Percentiles rank a stretch among this genome's conserved stretches.
phyloP scores from a whole-genome alignment of 768 basidiomycete genomes.

The Lactarius pseudohatsudake region DNA sequence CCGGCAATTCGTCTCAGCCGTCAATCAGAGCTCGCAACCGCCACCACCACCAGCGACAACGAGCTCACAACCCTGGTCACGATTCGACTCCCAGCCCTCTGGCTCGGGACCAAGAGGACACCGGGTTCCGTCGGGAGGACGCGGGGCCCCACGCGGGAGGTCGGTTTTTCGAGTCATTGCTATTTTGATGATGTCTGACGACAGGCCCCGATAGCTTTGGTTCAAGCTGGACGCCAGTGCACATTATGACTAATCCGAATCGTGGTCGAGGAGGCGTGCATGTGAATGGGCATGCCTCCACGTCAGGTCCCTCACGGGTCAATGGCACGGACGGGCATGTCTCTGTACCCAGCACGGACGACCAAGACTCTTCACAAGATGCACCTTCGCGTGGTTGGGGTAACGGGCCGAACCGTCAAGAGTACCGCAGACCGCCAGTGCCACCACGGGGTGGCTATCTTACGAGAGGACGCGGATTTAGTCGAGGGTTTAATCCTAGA shows the following conservation, averaged over 20 bases:
- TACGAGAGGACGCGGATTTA: conserved; percentile 36
- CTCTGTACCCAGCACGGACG: conserved; percentile 13
- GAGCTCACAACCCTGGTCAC: conserved; percentile 60
- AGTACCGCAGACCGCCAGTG: conserved; percentile 22
- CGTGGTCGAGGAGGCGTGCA: conserved; percentile 42
- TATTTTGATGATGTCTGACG: background rate
- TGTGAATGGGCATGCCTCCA: conserved; percentile 29
- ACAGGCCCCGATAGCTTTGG: conserved; percentile 24
- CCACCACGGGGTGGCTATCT: conserved; percentile 32
- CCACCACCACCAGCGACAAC: conserved; percentile 34
- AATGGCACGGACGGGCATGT: conserved; percentile 24
- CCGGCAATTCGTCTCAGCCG: conserved; percentile 81
- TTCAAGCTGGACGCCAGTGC: conserved; percentile 45
- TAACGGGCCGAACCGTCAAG: conserved; percentile 8
- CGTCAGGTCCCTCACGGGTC: conserved; percentile 28
- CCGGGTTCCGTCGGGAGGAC: conserved; percentile 59
- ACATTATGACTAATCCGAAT: conserved; percentile 80
- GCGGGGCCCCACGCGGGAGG: conserved; percentile 48
- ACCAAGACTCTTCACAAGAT: conserved; percentile 27
- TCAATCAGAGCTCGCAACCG: conserved; percentile 56
- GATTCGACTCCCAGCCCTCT: conserved; percentile 63
- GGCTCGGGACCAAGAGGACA: conserved; percentile 58
- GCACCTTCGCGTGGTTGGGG: conserved; percentile 20
- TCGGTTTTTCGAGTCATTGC: conserved; percentile 29
- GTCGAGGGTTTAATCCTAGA: conserved; percentile 30